These are phyloP conservation scores for Pseudogymnoascus destructans DNA, from an alignment of 2,329 filamentous ascomycete genomes.

Conservation along the genomic window DNA sequence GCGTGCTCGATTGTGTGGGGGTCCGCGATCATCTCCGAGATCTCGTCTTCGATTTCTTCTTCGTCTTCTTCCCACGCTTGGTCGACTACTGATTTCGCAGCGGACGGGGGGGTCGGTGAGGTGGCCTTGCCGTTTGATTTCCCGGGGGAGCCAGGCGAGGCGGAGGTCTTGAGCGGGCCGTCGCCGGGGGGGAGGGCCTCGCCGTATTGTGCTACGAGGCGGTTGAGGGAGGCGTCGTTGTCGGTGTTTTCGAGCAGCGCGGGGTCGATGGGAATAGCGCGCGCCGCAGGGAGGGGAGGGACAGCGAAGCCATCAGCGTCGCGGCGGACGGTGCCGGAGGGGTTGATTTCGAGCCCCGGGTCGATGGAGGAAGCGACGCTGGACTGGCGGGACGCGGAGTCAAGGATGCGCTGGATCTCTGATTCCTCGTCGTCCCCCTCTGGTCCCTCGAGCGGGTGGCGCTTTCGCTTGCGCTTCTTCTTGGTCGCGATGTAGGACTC, in stretches of 20 bases:
- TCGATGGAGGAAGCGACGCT: conserved; percentile 13
- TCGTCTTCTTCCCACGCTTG: conserved; percentile 46
- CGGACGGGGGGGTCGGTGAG: conserved; percentile 15
- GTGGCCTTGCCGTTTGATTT: conserved; percentile 14
- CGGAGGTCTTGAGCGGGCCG: conserved; percentile 6
- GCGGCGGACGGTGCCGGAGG: conserved; percentile 30
- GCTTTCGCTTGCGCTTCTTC: conserved; percentile 34
- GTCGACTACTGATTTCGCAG: conserved; percentile 25
- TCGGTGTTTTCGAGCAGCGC: conserved; percentile 22
- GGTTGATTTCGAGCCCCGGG: conserved; percentile 13
- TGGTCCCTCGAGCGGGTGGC: conserved; percentile 23
- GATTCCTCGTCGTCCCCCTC: conserved; percentile 11
- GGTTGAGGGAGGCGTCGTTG: conserved; percentile 16
- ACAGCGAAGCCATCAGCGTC: conserved; percentile 60
- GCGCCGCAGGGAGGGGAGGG: conserved; percentile 33
- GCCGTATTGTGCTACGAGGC: conserved; percentile 11
- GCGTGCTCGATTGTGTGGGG: conserved; percentile 43
- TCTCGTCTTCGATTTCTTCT: conserved; percentile 53
- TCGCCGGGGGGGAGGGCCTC: conserved; percentile 10
- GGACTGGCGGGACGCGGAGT: conserved; percentile 16
- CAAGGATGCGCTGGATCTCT: conserved; percentile 19
- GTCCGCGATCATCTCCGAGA: conserved; percentile 55
- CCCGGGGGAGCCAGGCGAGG: conserved; percentile 3
- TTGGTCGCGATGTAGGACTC: conserved; percentile 43
- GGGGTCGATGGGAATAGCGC: conserved; percentile 29